Conservation (phyloP, 2,329 filamentous ascomycete species). For the Beauveria sp. region DNA sequence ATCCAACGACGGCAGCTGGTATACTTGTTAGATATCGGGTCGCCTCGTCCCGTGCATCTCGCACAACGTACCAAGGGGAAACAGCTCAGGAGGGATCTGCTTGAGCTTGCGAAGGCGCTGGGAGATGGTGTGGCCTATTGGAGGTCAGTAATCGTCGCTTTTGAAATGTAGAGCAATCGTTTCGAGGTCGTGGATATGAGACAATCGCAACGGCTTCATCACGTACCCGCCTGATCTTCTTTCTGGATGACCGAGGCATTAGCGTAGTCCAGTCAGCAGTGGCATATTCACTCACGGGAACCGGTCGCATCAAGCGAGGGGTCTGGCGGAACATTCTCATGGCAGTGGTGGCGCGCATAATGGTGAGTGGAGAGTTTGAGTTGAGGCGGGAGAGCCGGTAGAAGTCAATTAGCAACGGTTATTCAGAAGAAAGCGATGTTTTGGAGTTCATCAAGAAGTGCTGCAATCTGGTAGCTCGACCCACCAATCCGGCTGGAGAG, state of each 20-base stretch:
- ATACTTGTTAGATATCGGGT: slow-evolving; percentile 1
- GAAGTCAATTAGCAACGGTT: slow-evolving; percentile 11
- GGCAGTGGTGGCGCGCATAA: slow-evolving; percentile 59
- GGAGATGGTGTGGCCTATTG: slow-evolving; percentile 85
- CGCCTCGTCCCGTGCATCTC: background rate
- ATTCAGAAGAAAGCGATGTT: slow-evolving; percentile 11
- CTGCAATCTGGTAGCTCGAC: slow-evolving; percentile 24
- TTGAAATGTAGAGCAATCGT: slow-evolving; percentile 9
- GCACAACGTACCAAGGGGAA: slow-evolving; percentile 70
- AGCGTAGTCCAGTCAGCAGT: slow-evolving; percentile 17
- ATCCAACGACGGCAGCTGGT: slow-evolving; percentile 76
- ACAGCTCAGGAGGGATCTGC: slow-evolving; percentile 87
- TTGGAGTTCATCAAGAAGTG: slow-evolving; percentile 26
- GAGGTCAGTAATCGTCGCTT: slow-evolving; percentile 13
- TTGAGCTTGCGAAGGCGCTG: slow-evolving; percentile 87
- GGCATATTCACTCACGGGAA: slow-evolving; percentile 52
- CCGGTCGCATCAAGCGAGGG: slow-evolving; percentile 58
- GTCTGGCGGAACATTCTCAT: slow-evolving; percentile 62
- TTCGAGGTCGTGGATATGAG: background rate
- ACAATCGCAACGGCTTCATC: slow-evolving; percentile 16
- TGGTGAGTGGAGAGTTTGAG: slow-evolving; percentile 26
- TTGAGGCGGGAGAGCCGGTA: slow-evolving; percentile 21
- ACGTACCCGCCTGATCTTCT: slow-evolving; percentile 62
- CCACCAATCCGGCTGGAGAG: slow-evolving; percentile 22
- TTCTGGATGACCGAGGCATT: slow-evolving; percentile 38